A percentile compares a stretch with the other conserved stretches of the same genome.
phyloP scores from a whole-genome alignment of 768 basidiomycete genomes.

The Tricholoma hemisulphureum region DNA sequence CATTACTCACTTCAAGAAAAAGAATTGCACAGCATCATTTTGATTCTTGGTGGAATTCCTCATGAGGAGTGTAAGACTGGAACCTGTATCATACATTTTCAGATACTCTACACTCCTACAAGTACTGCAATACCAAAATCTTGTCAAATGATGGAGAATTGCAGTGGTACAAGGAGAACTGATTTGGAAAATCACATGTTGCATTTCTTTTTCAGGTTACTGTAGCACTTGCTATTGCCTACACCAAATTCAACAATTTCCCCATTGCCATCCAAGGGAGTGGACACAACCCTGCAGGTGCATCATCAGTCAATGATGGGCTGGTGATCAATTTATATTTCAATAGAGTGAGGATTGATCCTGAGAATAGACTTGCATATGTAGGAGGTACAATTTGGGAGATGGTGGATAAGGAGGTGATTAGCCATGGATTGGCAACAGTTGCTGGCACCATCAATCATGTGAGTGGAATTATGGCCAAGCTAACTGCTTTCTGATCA shows the following conservation, averaged over 20 bases:
- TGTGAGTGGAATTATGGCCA: slow-evolving; percentile 28
- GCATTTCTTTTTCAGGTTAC: no score
- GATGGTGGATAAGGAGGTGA: slow-evolving; percentile 35
- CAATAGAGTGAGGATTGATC: slow-evolving; percentile 26
- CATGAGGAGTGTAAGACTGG: no score
- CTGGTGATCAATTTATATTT: slow-evolving; percentile 37
- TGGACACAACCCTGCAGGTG: slow-evolving; percentile 35
- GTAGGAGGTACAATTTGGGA: slow-evolving; percentile 40
- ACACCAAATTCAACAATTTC: slow-evolving; percentile 10
- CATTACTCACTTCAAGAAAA: no score
- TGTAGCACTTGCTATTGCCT: slow-evolving; percentile 5
- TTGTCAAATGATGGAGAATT: no score
- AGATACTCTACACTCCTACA: no score
- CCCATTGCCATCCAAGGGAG: slow-evolving; percentile 36
- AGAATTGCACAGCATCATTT: no score
- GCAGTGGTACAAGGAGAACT: no score
- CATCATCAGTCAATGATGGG: slow-evolving; percentile 34
- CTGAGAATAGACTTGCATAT: slow-evolving; percentile 29
- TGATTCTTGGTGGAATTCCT: no score
- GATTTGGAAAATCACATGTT: no score
- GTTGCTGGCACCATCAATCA: slow-evolving; percentile 44
- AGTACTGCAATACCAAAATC: no score
- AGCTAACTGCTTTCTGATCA: not conserved
- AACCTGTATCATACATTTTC: no score
- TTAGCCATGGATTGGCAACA: slow-evolving; percentile 37